Percentiles rank a stretch among this genome's conserved stretches.
phyloP scores from a whole-genome alignment of 116 monocot species.

The Thalassia testudinum region DNA sequence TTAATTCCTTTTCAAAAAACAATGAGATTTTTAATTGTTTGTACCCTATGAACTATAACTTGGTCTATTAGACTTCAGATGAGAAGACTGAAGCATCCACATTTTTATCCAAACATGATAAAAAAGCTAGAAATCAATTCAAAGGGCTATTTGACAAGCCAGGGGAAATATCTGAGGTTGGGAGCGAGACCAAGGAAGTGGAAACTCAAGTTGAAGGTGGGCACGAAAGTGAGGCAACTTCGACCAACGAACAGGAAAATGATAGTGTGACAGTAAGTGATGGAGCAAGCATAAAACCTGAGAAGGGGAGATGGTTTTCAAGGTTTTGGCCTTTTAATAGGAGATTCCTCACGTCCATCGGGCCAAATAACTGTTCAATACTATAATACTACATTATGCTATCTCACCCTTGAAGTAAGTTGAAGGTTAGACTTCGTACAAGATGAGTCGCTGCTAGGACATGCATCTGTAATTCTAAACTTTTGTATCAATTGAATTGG shows the following conservation, averaged over 20 bases:
- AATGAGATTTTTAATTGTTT: too few species aligned
- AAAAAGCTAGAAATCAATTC: slow-evolving; percentile 65
- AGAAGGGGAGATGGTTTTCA: slow-evolving; percentile 29
- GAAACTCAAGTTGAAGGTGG: slow-evolving; percentile 3
- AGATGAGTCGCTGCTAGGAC: too few species aligned
- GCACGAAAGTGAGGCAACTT: not conserved
- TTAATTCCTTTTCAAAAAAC: too few species aligned
- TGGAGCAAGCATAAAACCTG: slow-evolving; percentile 11
- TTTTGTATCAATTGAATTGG: too few species aligned
- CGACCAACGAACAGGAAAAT: not conserved
- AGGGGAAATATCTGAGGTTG: slow-evolving; percentile 70
- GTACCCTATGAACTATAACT: too few species aligned
- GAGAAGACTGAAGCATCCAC: not conserved
- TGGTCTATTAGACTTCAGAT: too few species aligned
- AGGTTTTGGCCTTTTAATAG: slow-evolving; percentile 48
- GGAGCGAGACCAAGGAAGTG: slow-evolving; percentile 8
- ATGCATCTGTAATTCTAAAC: too few species aligned
- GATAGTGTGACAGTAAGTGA: not conserved
- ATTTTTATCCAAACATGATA: slow-evolving; percentile 22
- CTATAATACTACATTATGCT: too few species aligned
- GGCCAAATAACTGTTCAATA: slow-evolving; percentile 53
- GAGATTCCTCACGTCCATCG: slow-evolving; percentile 47
- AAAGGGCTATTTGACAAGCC: slow-evolving; percentile 94
- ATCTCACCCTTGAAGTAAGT: too few species aligned
- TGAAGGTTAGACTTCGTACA: too few species aligned